Evolutionary conservation across 768 basidiomycete species (phyloP).

Genomic region (Hygrophoropsis aurantiaca): DNA sequence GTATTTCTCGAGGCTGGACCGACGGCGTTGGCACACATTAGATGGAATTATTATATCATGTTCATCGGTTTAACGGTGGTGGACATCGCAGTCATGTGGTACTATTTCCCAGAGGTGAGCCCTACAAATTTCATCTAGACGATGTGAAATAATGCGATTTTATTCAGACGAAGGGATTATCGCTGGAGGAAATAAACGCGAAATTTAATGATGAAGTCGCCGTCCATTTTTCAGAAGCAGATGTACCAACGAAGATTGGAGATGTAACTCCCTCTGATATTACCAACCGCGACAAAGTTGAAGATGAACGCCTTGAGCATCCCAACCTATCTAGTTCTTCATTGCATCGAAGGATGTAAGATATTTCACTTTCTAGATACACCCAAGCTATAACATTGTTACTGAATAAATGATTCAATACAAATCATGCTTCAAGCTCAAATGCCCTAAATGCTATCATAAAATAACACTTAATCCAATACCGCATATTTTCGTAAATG

Average conservation of each 20-base stretch:
- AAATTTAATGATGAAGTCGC: conserved; percentile 4
- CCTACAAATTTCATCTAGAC: background rate
- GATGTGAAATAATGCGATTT: background rate
- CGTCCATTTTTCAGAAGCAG: background rate
- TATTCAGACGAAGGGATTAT: background rate
- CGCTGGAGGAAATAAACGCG: conserved; percentile 4
- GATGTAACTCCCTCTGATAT: too few species aligned
- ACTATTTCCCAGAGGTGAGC: conserved; percentile 4
- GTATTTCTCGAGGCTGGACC: background rate
- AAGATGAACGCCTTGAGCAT: too few species aligned
- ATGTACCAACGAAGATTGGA: too few species aligned
- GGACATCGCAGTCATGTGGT: background rate
- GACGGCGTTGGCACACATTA: background rate
- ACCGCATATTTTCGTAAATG: conserved; percentile 89
- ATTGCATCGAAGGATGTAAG: too few species aligned
- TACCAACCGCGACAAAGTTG: too few species aligned
- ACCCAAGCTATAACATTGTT: too few species aligned
- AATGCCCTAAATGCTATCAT: too few species aligned
- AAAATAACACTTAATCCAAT: conserved; percentile 51
- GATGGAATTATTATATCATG: conserved; percentile 1
- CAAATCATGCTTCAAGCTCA: too few species aligned
- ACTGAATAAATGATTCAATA: too few species aligned
- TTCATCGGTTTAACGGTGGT: background rate
- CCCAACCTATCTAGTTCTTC: too few species aligned
- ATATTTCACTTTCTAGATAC: too few species aligned